These are phyloP conservation scores for Citrullus amarus DNA, from an alignment of 306 rosid genomes.

Conservation along the genomic window DNA sequence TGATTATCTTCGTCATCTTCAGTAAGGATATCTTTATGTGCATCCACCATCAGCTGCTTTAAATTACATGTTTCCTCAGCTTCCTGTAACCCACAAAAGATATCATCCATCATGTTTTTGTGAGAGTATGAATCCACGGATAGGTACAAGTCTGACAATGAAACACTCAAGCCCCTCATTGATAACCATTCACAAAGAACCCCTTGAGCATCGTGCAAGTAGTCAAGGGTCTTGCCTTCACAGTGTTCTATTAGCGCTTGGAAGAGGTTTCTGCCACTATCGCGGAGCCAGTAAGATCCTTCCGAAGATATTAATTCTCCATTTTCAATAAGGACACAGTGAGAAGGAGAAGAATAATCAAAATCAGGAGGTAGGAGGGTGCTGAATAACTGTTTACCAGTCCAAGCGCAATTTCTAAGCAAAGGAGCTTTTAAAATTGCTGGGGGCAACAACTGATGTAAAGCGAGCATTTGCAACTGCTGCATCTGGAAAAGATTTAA, in stretches of 20 bases:
- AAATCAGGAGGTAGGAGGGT: slow-evolving; percentile 63
- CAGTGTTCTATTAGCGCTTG: slow-evolving; percentile 43
- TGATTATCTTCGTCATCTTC: slow-evolving; percentile 33
- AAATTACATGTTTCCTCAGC: slow-evolving; percentile 52
- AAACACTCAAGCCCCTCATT: slow-evolving; percentile 78
- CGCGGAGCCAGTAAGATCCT: slow-evolving; percentile 71
- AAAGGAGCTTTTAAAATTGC: slow-evolving; percentile 53
- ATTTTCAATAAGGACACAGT: slow-evolving; percentile 28
- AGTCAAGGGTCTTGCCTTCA: slow-evolving; percentile 35
- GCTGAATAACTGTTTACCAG: slow-evolving; percentile 77
- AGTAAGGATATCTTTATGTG: slow-evolving; percentile 29
- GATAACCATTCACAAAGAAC: slow-evolving; percentile 89
- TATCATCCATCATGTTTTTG: slow-evolving; percentile 72
- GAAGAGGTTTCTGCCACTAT: slow-evolving; percentile 42
- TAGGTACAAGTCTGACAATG: slow-evolving; percentile 69
- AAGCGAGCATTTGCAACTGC: slow-evolving; percentile 63
- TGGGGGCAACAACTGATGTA: slow-evolving; percentile 25
- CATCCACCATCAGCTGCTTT: slow-evolving; percentile 57
- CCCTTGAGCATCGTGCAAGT: slow-evolving; percentile 52
- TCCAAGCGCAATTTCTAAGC: slow-evolving; percentile 39
- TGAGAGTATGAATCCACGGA: slow-evolving; percentile 41
- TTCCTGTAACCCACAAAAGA: slow-evolving; percentile 57
- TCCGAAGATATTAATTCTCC: slow-evolving; percentile 77
- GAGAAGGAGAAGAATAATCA: slow-evolving; percentile 39
- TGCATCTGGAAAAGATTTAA: slow-evolving; percentile 59